A percentile compares a stretch with the other conserved stretches of the same genome.
Conservation (phyloP, 2,329 filamentous ascomycete genomes). For the Arachnomyces sp. region DNA sequence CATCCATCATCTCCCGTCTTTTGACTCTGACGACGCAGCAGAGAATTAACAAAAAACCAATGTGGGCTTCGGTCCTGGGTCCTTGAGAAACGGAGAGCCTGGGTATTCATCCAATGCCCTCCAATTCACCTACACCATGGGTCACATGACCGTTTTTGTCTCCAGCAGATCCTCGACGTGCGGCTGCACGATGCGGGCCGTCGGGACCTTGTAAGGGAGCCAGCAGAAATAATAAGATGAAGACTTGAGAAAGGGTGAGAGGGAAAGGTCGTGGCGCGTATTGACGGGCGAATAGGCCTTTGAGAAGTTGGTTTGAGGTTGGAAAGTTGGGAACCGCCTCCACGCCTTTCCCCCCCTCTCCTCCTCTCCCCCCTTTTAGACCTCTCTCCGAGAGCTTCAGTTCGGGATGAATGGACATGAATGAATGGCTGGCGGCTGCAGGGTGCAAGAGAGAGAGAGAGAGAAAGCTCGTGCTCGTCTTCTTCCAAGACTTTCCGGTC, state of each 20-base stretch:
- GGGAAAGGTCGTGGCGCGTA: slow-evolving; percentile 10
- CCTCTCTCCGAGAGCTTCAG: no score
- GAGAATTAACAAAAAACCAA: no score
- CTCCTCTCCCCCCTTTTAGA: no score
- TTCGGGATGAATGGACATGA: no score
- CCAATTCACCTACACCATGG: slow-evolving; percentile 13
- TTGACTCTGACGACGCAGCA: slow-evolving; percentile 2
- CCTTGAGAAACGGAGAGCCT: slow-evolving; percentile 7
- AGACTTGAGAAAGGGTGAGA: slow-evolving; percentile 9
- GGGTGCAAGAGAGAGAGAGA: no score
- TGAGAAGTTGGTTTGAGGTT: no score
- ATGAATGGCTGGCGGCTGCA: no score
- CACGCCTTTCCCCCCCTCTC: no score
- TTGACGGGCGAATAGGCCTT: slow-evolving; percentile 13
- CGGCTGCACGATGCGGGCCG: slow-evolving; percentile 14
- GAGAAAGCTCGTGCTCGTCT: no score
- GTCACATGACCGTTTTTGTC: slow-evolving; percentile 22
- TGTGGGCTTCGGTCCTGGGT: no score
- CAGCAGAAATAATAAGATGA: slow-evolving; percentile 9
- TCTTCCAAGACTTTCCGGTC: no score
- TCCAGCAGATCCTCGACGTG: slow-evolving; percentile 17
- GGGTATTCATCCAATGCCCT: slow-evolving; percentile 16
- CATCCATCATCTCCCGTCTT: neutral
- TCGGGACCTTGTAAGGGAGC: neutral
- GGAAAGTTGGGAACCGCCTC: no score